Evolutionary conservation across 441 rosid genomes (phyloP).

Genomic region (Kokia cookei): DNA sequence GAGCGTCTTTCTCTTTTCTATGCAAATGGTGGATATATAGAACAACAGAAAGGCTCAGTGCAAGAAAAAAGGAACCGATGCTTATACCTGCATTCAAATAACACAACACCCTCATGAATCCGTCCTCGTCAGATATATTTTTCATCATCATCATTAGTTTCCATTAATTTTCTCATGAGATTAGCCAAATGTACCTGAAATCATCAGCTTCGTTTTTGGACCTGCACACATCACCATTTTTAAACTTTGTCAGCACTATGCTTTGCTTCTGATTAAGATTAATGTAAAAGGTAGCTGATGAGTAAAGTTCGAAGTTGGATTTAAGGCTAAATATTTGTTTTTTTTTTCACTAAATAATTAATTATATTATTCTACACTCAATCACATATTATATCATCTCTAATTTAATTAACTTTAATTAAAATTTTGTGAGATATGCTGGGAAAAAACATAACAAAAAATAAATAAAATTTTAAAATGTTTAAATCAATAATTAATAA

Average conservation of each 20-base stretch:
- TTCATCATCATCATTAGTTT: not conserved
- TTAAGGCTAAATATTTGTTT: not conserved
- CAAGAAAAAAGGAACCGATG: not conserved
- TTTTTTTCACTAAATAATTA: not conserved
- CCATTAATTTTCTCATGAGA: not conserved
- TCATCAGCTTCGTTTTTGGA: not conserved
- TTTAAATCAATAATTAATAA: too few relatives aligned
- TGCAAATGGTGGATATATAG: not conserved
- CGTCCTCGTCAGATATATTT: not conserved
- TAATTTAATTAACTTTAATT: too few relatives aligned
- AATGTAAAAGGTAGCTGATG: too few relatives aligned
- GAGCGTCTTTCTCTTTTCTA: conserved; percentile 5
- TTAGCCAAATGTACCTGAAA: not conserved
- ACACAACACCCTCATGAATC: not conserved
- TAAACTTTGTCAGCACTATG: not conserved
- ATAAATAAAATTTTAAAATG: too few relatives aligned
- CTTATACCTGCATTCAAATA: not conserved
- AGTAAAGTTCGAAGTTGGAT: not conserved
- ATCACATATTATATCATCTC: too few relatives aligned
- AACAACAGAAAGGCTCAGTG: not conserved
- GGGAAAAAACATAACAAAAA: too few relatives aligned
- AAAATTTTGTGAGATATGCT: too few relatives aligned
- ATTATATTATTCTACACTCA: too few relatives aligned
- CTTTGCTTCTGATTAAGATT: not conserved
- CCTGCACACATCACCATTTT: not conserved